phyloP scores from a whole-genome alignment of 176 grass and related monocot genomes.

The Tillandsia fasciculata region DNA sequence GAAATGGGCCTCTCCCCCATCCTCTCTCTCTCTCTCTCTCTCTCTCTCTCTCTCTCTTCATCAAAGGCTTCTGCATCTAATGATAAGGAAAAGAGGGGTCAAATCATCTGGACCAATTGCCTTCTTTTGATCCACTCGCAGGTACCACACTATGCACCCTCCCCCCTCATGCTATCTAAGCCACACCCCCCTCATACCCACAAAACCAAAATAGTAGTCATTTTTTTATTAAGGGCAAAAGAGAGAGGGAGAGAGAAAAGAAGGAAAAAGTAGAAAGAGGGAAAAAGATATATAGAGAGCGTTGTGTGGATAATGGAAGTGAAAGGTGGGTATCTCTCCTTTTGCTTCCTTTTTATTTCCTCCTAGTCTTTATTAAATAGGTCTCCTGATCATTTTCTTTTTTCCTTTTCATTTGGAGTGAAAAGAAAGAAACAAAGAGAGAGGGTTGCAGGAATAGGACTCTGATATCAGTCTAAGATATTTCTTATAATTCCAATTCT shows the following conservation, averaged over 20 bases:
- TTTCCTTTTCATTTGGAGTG: slow-evolving; percentile 72
- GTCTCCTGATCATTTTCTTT: slow-evolving; percentile 32
- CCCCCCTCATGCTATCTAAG: neutral
- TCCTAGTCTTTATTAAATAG: slow-evolving; percentile 40
- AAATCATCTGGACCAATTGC: slow-evolving; percentile 12
- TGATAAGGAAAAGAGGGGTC: slow-evolving; percentile 16
- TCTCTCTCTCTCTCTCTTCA: neutral
- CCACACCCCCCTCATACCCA: neutral
- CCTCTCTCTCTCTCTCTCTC: no score
- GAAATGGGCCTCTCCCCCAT: neutral
- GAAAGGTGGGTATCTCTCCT: slow-evolving; percentile 64
- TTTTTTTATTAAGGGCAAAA: neutral
- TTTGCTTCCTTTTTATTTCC: slow-evolving; percentile 42
- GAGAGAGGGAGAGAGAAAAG: neutral
- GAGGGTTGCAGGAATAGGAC: slow-evolving; percentile 56
- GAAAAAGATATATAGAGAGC: slow-evolving; percentile 11
- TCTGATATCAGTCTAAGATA: slow-evolving; percentile 57
- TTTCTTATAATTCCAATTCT: slow-evolving; percentile 12
- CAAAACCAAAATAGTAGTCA: neutral
- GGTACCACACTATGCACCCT: neutral
- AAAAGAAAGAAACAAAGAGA: slow-evolving; percentile 31
- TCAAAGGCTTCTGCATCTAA: slow-evolving; percentile 9
- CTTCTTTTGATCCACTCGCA: slow-evolving; percentile 24
- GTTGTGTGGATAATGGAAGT: slow-evolving; percentile 71
- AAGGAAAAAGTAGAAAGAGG: slow-evolving; percentile 23